A percentile compares a stretch with the other conserved stretches of the same genome.
phyloP scores from a whole-genome alignment of 83 land plant species.

The Diphasiastrum complanatum region DNA sequence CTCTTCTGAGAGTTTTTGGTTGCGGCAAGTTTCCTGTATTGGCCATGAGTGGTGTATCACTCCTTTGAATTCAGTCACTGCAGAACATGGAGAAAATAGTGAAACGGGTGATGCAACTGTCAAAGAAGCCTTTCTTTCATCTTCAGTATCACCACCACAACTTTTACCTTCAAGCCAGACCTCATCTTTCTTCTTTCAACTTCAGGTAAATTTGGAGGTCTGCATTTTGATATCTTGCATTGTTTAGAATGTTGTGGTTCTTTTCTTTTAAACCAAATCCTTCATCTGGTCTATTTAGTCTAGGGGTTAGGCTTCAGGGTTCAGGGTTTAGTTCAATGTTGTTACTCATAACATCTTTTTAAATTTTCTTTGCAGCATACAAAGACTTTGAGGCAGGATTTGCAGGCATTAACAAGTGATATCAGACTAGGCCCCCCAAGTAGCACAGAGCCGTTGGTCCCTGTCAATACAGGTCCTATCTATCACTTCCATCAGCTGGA shows the following conservation, averaged over 20 bases:
- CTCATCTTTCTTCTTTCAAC: slow-evolving; percentile 72
- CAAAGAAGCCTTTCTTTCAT: slow-evolving; percentile 43
- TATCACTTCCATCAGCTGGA: slow-evolving; percentile 54
- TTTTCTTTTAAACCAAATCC: no score
- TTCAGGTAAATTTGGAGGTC: slow-evolving; percentile 44
- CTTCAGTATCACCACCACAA: slow-evolving; percentile 46
- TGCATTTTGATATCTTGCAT: neutral
- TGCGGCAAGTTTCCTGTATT: slow-evolving; percentile 79
- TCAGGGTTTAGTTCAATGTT: no score
- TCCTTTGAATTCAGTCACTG: slow-evolving; percentile 32
- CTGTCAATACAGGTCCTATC: slow-evolving; percentile 57
- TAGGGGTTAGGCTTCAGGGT: no score
- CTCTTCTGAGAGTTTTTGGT: slow-evolving; percentile 58
- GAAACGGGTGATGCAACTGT: slow-evolving; percentile 16
- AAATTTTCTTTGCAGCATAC: neutral
- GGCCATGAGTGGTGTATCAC: slow-evolving; percentile 62
- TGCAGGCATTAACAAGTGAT: slow-evolving; percentile 27
- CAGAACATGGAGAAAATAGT: slow-evolving; percentile 10
- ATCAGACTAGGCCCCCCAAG: slow-evolving; percentile 34
- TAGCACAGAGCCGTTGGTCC: slow-evolving; percentile 38
- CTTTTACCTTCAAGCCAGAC: slow-evolving; percentile 59
- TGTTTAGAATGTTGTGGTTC: no score
- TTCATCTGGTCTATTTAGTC: no score
- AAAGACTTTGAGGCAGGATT: slow-evolving; percentile 12
- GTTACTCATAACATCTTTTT: neutral